phyloP scores from a whole-genome alignment of 169 alveolate genomes.

The Eimeria falciformis region DNA sequence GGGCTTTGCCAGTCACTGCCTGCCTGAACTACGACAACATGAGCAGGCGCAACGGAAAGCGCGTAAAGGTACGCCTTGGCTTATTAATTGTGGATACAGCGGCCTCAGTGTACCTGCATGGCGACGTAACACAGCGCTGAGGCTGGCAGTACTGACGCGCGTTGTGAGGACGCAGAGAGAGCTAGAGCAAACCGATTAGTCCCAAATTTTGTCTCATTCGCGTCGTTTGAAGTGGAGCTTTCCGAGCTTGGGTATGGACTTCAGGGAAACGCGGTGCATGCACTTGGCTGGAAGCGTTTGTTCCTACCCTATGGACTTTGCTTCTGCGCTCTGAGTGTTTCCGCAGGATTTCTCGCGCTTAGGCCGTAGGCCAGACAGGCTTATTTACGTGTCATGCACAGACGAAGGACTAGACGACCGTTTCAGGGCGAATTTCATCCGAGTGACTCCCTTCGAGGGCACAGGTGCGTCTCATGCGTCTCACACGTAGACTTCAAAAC shows the following conservation, averaged over 20 bases:
- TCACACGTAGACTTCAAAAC: too few species aligned
- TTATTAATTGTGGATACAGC: too few species aligned
- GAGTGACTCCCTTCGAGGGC: conserved; percentile 73
- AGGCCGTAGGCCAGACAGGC: conserved; percentile 91
- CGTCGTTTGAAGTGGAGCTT: too few species aligned
- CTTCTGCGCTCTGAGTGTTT: background rate
- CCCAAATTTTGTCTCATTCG: too few species aligned
- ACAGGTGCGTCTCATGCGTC: conserved; percentile 17
- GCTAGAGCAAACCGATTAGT: too few species aligned
- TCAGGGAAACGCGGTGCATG: too few species aligned
- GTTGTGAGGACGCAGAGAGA: too few species aligned
- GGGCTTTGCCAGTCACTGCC: conserved; percentile 94
- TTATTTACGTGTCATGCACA: conserved; percentile 91
- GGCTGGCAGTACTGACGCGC: too few species aligned
- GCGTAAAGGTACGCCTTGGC: conserved; percentile 55
- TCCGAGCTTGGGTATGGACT: too few species aligned
- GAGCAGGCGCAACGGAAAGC: conserved; percentile 84
- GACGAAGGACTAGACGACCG: conserved; percentile 82
- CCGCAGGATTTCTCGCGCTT: conserved; percentile 82
- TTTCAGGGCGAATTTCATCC: conserved; percentile 57
- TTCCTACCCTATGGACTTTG: background rate
- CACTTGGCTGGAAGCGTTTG: too few species aligned
- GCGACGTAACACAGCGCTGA: too few species aligned
- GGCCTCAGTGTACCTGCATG: too few species aligned
- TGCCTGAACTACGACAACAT: conserved; percentile 90